phyloP scores from a whole-genome alignment of 2,329 filamentous ascomycete species.

The Penicillium oxalicum region DNA sequence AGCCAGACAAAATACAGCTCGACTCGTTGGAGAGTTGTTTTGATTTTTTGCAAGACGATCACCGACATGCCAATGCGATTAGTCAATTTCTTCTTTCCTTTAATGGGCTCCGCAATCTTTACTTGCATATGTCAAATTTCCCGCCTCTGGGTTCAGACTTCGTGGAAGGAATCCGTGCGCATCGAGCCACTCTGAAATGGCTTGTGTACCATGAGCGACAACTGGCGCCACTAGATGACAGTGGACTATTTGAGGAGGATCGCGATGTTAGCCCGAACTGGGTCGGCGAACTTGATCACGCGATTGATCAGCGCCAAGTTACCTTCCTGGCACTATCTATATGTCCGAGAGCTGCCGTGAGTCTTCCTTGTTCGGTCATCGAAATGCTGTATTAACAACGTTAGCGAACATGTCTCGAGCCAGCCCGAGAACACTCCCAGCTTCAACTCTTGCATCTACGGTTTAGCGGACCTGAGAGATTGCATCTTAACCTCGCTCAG shows the following conservation, averaged over 20 bases:
- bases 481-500: not conserved
- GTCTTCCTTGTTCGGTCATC: not conserved
- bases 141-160: not conserved
- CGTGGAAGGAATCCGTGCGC: not conserved
- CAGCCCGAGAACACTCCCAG: not conserved
- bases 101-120: not conserved
- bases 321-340: not conserved
- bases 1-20: not conserved
- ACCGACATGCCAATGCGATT: not conserved
- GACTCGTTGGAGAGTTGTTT: not conserved
- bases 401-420: not conserved
- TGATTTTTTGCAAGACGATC: not conserved
- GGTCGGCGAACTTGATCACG: not conserved
- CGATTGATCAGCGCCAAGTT: not conserved
- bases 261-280: not conserved
- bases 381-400: not conserved
- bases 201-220: not conserved
- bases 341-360: not conserved
- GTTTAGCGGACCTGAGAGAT: not conserved
- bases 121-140: not conserved
- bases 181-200: not conserved
- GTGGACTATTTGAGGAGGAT: not conserved
- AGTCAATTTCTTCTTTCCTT: not conserved
- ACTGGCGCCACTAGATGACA: not conserved
- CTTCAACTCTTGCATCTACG: not conserved